Conservation (phyloP, 2,329 filamentous ascomycete genomes). For the Phaeosphaeriaceae sp. region DNA sequence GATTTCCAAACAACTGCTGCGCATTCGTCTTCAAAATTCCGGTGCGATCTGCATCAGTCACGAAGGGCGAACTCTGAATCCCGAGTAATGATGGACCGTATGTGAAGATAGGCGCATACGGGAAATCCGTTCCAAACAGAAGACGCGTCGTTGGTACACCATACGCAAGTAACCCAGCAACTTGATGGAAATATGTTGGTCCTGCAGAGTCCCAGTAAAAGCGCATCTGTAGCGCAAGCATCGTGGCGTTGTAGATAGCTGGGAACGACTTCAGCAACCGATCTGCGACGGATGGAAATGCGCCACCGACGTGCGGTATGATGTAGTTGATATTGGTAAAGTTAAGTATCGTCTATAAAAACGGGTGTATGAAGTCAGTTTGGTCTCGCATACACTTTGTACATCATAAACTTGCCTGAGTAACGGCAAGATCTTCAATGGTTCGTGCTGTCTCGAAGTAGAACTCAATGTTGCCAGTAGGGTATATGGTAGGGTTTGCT, state of each 20-base stretch:
- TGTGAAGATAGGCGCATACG: constrained; percentile 8
- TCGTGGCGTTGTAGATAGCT: constrained; percentile 2
- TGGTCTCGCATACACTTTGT: too few relatives aligned
- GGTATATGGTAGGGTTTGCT: constrained; percentile 9
- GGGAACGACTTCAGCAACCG: constrained; percentile 6
- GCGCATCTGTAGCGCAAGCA: constrained; percentile 3
- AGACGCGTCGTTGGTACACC: constrained; percentile 4
- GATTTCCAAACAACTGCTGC: background rate
- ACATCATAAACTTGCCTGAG: too few relatives aligned
- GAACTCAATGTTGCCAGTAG: constrained; percentile 13
- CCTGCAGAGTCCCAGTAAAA: constrained; percentile 15
- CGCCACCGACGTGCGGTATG: constrained; percentile 13
- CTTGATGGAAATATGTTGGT: constrained; percentile 9
- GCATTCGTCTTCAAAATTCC: background rate
- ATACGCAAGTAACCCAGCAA: constrained; percentile 12
- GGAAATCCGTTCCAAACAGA: constrained; percentile 13
- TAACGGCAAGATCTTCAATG: constrained; percentile 9
- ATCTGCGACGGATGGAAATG: constrained; percentile 10
- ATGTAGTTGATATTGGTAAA: constrained; percentile 16
- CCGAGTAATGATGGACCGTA: constrained; percentile 4
- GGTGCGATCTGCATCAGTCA: background rate
- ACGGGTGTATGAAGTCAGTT: too few relatives aligned
- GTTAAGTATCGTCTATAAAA: constrained; percentile 10
- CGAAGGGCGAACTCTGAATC: constrained; percentile 5
- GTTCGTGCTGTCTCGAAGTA: constrained; percentile 18